Conservation (phyloP, 192 early-diverging fungal genomes). For the Bifiguratus adelaidae region DNA sequence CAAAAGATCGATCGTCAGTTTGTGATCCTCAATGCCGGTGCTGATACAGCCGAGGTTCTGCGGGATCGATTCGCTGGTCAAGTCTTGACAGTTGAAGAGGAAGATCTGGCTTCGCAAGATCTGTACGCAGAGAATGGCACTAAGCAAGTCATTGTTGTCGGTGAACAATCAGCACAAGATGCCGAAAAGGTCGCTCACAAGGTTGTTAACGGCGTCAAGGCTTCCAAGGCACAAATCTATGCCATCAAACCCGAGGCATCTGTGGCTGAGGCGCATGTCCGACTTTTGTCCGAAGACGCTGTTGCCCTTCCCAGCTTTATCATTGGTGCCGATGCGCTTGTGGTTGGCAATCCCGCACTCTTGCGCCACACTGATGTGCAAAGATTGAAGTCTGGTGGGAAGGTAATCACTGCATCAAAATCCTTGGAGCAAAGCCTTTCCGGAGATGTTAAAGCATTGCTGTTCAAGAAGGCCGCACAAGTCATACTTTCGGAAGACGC, state of each 20-base stretch:
- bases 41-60: too few relatives aligned
- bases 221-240: constrained; percentile 8
- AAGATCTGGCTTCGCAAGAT: constrained; percentile 1
- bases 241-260: background rate
- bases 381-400: too few relatives aligned
- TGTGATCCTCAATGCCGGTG: too few relatives aligned
- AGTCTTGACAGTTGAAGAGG: constrained; percentile 12
- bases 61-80: too few relatives aligned
- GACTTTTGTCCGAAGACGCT: constrained; percentile 3
- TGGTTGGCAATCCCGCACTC: too few relatives aligned
- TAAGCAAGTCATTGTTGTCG: background rate
- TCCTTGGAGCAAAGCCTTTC: too few relatives aligned
- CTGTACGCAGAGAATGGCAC: background rate
- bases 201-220: background rate
- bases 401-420: too few relatives aligned
- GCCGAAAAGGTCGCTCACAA: background rate
- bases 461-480: too few relatives aligned
- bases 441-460: too few relatives aligned
- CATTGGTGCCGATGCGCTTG: constrained; percentile 2
- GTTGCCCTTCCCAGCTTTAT: constrained; percentile 14
- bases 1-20: too few relatives aligned
- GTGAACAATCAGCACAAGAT: background rate
- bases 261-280: constrained; percentile 13
- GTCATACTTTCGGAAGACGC: too few relatives aligned
- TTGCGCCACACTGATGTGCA: too few relatives aligned